phyloP scores from a whole-genome alignment of 495 filamentous ascomycete genomes.

The Neurospora sp. region DNA sequence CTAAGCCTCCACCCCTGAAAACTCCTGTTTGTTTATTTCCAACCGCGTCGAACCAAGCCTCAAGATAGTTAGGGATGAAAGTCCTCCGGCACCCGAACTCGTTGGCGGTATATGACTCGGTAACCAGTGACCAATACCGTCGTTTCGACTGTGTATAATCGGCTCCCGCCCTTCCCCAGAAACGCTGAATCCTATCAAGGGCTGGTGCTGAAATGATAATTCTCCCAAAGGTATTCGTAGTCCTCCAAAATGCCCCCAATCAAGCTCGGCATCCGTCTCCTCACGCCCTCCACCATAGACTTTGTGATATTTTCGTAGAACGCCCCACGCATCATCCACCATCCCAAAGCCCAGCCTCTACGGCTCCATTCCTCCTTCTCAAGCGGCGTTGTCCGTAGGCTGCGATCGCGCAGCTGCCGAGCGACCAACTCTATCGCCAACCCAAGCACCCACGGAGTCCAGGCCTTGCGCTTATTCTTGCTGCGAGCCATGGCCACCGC shows the following conservation, averaged over 20 bases:
- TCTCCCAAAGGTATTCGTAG: slow-evolving; percentile 96
- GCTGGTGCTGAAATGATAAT: slow-evolving; percentile 74
- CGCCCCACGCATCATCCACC: slow-evolving; percentile 92
- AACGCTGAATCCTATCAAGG: slow-evolving; percentile 14
- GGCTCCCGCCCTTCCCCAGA: background rate
- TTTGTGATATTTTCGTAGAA: slow-evolving; percentile 94
- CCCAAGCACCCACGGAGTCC: slow-evolving; percentile 87
- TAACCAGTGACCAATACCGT: background rate
- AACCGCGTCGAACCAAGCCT: background rate
- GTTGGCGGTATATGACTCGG: background rate
- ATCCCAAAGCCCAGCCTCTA: slow-evolving; percentile 79
- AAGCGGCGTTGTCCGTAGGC: slow-evolving; percentile 68
- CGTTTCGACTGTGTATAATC: background rate
- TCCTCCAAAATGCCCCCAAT: slow-evolving; percentile 80
- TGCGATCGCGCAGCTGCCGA: slow-evolving; percentile 65
- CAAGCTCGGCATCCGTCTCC: slow-evolving; percentile 64
- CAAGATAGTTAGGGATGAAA: background rate
- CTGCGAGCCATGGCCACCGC: slow-evolving; percentile 70
- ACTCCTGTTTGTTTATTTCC: background rate
- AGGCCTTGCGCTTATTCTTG: slow-evolving; percentile 50
- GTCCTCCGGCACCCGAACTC: background rate
- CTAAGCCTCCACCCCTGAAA: background rate
- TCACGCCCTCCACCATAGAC: slow-evolving; percentile 61
- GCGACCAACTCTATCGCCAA: slow-evolving; percentile 80
- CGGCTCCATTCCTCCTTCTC: slow-evolving; percentile 82